Conservation (phyloP, 2,329 filamentous ascomycete species). For the Aspergillus hiratsukae region DNA sequence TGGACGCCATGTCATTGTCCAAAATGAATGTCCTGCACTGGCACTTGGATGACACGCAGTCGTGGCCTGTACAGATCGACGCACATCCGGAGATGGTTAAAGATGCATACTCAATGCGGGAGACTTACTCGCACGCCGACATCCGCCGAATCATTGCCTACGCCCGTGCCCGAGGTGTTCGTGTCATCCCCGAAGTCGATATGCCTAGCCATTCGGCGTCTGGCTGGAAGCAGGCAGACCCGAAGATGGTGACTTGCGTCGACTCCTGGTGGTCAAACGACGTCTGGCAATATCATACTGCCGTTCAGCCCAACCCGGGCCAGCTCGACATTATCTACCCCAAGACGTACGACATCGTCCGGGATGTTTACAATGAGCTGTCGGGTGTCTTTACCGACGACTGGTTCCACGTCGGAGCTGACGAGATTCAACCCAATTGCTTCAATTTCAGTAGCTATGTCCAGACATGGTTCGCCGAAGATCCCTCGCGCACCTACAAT, state of each 20-base stretch:
- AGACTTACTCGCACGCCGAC: constrained; percentile 43
- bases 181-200: constrained; percentile 58
- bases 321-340: constrained; percentile 54
- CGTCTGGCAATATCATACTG: constrained; percentile 50
- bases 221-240: constrained; percentile 55
- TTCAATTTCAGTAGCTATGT: constrained; percentile 54
- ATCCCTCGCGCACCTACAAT: constrained; percentile 47
- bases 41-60: constrained; percentile 54
- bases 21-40: constrained; percentile 57
- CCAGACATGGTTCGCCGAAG: constrained; percentile 48
- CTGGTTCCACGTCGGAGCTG: constrained; percentile 54
- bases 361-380: constrained; percentile 52
- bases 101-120: constrained; percentile 50
- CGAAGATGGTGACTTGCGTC: constrained; percentile 52
- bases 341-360: constrained; percentile 52
- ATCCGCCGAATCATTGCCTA: constrained; percentile 47
- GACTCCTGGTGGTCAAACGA: constrained; percentile 61
- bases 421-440: constrained; percentile 53
- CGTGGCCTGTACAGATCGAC: constrained; percentile 51
- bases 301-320: constrained; percentile 53
- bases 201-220: constrained; percentile 57
- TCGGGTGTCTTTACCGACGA: constrained; percentile 49
- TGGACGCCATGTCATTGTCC: constrained; percentile 52
- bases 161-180: constrained; percentile 52
- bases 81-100: constrained; percentile 50